These are phyloP conservation scores for Podospora fimiseda DNA, from an alignment of 495 filamentous ascomycete species.

Conservation along the genomic window DNA sequence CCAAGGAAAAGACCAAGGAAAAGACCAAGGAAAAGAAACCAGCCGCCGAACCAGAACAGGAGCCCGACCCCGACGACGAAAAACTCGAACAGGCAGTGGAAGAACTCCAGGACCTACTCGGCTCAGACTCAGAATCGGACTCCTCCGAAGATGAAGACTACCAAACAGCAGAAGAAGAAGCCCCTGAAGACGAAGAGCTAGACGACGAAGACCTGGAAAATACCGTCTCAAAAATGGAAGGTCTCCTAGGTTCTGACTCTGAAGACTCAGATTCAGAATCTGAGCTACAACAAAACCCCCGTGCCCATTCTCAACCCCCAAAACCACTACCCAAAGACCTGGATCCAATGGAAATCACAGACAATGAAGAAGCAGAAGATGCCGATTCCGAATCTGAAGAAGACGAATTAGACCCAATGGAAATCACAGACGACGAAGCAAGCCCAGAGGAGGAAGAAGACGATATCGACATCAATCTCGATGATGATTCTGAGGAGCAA, in stretches of 20 bases:
- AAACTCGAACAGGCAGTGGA: constrained; percentile 6
- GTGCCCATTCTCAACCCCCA: constrained; percentile 9
- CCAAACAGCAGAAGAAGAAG: constrained; percentile 4
- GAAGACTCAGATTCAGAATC: constrained; percentile 10
- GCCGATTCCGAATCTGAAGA: background rate
- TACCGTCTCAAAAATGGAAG: constrained; percentile 12
- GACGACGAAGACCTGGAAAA: constrained; percentile 17
- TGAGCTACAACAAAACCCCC: constrained; percentile 9
- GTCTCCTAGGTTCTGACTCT: constrained; percentile 15
- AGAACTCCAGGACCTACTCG: background rate
- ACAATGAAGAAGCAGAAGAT: constrained; percentile 14
- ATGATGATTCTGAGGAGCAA: too few species aligned
- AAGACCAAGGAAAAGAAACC: constrained; percentile 8
- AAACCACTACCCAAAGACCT: constrained; percentile 11
- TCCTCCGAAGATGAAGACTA: background rate
- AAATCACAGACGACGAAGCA: constrained; percentile 11
- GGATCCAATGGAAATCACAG: constrained; percentile 15
- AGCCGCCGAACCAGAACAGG: constrained; percentile 13
- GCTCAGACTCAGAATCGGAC: background rate
- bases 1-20: constrained; percentile 16
- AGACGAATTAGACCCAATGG: constrained; percentile 1
- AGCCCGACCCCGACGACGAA: constrained; percentile 9
- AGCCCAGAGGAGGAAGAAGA: constrained; percentile 7
- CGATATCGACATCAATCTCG: constrained; percentile 16
- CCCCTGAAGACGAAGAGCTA: background rate